Percentiles rank a stretch among this genome's conserved stretches.
These are phyloP conservation scores for Symbiodinium natans DNA, from an alignment of 73 alveolate genomes.

Conservation along the genomic window DNA sequence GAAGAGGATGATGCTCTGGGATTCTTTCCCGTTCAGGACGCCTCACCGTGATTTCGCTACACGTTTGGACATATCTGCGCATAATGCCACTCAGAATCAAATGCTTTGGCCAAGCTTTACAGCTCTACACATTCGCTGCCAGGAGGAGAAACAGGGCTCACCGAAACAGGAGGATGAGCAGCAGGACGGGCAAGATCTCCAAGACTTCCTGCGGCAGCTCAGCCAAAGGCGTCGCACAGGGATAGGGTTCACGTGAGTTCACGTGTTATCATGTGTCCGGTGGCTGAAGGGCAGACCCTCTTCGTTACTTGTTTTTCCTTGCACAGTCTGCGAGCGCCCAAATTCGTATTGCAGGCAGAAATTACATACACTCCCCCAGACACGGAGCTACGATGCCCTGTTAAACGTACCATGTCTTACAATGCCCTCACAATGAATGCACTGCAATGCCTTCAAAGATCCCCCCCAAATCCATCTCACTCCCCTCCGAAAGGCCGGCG, in stretches of 20 bases:
- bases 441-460: no score
- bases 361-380: background rate
- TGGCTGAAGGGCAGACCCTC: background rate
- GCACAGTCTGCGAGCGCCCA: background rate
- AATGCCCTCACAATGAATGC: no score
- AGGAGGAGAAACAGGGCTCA: background rate
- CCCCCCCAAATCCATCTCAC: background rate
- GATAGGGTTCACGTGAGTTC: background rate
- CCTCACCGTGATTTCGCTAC: background rate
- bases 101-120: background rate
- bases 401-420: no score
- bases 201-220: constrained; percentile 62
- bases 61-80: no score
- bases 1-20: background rate
- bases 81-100: background rate
- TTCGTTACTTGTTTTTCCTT: background rate
- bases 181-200: constrained; percentile 56
- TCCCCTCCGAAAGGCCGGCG: constrained; percentile 10
- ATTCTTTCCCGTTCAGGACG: background rate
- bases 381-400: background rate
- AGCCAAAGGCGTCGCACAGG: constrained; percentile 20
- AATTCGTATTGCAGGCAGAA: no score
- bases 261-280: background rate
- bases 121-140: background rate
- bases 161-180: background rate